Evolutionary conservation across 2,329 filamentous ascomycete genomes (phyloP), one percentile per base, ranked within the genome.

Genomic region (Colletotrichum karsti): DNA sequence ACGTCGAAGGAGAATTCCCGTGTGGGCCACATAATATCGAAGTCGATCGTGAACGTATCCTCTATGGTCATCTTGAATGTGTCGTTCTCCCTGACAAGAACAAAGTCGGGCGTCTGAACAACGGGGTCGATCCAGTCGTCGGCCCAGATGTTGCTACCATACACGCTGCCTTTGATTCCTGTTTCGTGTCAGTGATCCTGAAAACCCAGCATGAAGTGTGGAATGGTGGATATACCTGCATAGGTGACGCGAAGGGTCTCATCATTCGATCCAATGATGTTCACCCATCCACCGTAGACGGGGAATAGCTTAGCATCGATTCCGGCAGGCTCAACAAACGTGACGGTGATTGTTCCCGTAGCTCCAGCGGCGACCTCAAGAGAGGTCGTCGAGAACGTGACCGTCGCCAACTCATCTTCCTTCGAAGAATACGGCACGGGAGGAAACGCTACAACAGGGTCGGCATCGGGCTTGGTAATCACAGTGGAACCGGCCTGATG

Each of bases 401-500:
- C 70, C 0, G 76, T 78, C 7, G 85, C 85, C 39, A 79, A 78
- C 8, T 76, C 75, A 12, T 75, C 71, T 1, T 78, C 74, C 7
- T 82, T 74, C 7, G 24, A 42, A 42, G 48, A 73, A 60, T 55
- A 71, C 51, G 62, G 74, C 77, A 35, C 82, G 83, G 18, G 85
- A 83, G 70, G 86, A 86, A 48, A 79, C 18, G 72, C 71, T 1
- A 74, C 70, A 8, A 60, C 70, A 0, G 63, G 57, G 42, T 69
- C 72, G 1, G 73, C 71, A 26, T 72, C 71, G 3, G 81, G 76
- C 70, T 83, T 83, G 0, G 88, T 86, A 74, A 88, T 89, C 59
- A 83, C 82, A 2, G 88, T 88, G 5, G 82, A 76, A 10, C 87
- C 83, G 2, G 82, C 81, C 5, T 83, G 76, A 65, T 88, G 81